Evolutionary conservation across 768 basidiomycete species (phyloP).

Genomic region (Termitomyces sp.): DNA sequence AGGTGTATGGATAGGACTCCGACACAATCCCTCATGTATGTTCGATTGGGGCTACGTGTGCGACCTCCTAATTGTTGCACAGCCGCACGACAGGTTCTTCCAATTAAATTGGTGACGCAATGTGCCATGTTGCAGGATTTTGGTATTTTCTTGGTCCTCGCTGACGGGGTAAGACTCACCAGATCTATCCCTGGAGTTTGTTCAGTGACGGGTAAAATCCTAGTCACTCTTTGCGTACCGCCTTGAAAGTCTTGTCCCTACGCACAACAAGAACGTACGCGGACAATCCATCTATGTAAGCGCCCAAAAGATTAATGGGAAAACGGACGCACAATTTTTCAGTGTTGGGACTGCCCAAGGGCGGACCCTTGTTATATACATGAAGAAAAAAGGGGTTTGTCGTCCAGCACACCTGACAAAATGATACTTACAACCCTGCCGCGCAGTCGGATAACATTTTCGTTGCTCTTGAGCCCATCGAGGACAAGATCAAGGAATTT

Average conservation of each 20-base stretch:
- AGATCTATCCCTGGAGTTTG: not conserved
- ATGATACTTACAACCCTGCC: not conserved
- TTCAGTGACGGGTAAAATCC: not conserved
- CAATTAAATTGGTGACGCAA: conserved; percentile 89
- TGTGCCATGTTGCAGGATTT: conserved; percentile 95
- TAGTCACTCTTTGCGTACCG: conserved; percentile 89
- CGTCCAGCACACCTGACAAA: not conserved
- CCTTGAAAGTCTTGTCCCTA: conserved; percentile 74
- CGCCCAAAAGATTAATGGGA: conserved; percentile 86
- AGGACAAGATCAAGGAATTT: conserved; percentile 76
- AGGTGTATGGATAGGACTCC: conserved; percentile 96
- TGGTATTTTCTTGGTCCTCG: conserved; percentile 90
- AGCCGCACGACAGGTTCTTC: conserved; percentile 91
- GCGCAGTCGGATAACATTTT: conserved; percentile 79
- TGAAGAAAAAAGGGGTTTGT: conserved; percentile 84
- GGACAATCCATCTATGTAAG: conserved; percentile 50
- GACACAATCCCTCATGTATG: conserved; percentile 81
- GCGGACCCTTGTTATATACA: conserved; percentile 87
- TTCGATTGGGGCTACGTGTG: not conserved
- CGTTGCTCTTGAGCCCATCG: conserved; percentile 90
- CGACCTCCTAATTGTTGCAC: not conserved
- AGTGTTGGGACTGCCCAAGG: conserved; percentile 83
- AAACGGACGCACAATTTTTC: conserved; percentile 92
- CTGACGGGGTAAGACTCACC: conserved; percentile 62
- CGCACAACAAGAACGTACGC: conserved; percentile 53